phyloP scores from a whole-genome alignment of 441 rosid species.

The Croton setiger region DNA sequence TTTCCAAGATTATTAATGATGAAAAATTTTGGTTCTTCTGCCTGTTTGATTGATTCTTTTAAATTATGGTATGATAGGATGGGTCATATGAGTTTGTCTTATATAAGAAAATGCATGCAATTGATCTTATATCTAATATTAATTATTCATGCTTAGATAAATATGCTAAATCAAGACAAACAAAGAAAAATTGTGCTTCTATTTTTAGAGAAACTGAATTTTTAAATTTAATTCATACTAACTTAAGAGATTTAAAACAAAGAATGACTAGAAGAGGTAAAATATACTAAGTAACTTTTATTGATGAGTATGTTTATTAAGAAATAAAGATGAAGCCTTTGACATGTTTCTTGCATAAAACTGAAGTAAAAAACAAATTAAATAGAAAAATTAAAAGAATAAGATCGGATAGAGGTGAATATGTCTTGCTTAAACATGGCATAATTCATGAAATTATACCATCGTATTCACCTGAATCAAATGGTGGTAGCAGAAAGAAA shows the following conservation, averaged over 20 bases:
- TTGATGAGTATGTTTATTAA: background rate
- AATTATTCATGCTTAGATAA: background rate
- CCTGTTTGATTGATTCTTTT: background rate
- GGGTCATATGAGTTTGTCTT: background rate
- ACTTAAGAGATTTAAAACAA: background rate
- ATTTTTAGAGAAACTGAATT: background rate
- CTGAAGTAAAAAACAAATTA: background rate
- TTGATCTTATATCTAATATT: no score
- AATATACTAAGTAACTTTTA: background rate
- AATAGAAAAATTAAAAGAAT: background rate
- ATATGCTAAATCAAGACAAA: background rate
- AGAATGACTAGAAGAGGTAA: background rate
- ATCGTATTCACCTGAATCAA: background rate
- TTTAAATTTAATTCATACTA: background rate
- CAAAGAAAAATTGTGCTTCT: background rate
- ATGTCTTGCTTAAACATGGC: no score
- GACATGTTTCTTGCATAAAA: background rate
- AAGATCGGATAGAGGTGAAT: background rate
- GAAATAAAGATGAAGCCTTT: background rate
- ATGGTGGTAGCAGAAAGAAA: background rate
- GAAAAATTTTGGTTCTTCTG: background rate
- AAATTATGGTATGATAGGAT: background rate
- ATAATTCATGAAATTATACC: background rate
- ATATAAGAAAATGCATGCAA: background rate
- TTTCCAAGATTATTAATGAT: background rate